A percentile compares a stretch with the other conserved stretches of the same genome.
Conservation (phyloP, 2,329 filamentous ascomycete species). For the Colletotrichum zoysiae region DNA sequence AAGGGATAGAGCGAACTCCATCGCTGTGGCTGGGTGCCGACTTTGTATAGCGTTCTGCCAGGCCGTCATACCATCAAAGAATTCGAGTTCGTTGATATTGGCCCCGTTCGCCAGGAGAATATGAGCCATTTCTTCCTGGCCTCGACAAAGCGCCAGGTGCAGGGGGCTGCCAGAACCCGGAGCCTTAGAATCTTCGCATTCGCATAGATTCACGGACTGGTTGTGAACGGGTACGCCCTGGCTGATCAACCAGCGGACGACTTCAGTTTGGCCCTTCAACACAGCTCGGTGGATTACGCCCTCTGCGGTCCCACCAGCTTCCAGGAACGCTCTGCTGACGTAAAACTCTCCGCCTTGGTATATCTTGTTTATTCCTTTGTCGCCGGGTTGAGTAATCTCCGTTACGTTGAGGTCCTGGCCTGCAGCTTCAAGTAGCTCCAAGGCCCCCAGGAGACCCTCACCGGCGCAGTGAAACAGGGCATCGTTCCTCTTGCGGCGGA, state of each 20-base stretch:
- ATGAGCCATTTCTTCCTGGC: neutral
- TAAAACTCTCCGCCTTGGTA: neutral
- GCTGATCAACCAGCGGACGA: neutral
- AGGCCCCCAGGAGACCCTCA: neutral
- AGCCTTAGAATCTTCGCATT: neutral
- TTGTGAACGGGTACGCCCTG: neutral
- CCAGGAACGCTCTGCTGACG: neutral
- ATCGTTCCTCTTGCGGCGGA: neutral
- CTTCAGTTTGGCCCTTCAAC: neutral
- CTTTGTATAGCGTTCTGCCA: neutral
- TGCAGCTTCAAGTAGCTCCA: conserved; percentile 3
- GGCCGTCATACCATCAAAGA: neutral
- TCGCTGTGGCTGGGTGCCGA: neutral
- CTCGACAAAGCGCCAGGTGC: conserved; percentile 5
- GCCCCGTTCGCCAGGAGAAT: neutral
- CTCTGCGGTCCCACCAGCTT: neutral
- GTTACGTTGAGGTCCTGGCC: neutral
- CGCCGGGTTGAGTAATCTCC: neutral
- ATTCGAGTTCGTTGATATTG: neutral
- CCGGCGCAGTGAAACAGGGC: conserved; percentile 10
- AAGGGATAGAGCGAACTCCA: neutral
- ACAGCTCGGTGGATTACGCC: neutral
- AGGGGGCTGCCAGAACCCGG: neutral
- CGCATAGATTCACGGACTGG: neutral
- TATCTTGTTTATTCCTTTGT: too few species aligned